Conservation (phyloP, 2,329 filamentous ascomycete genomes). For the Aaosphaeria arxii region DNA sequence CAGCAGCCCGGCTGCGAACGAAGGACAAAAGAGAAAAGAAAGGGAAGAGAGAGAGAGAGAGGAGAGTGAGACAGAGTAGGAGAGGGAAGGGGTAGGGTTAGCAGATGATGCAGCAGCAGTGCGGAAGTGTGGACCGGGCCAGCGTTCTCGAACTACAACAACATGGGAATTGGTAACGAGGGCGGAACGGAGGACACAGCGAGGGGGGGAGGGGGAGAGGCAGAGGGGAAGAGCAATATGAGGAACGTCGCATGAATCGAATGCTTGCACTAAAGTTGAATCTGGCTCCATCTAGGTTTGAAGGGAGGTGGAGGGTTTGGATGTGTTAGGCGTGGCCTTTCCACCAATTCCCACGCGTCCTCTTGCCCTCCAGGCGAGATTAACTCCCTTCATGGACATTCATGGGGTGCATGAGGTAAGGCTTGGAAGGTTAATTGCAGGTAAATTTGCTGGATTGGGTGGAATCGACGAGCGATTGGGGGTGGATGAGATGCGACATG, state of each 20-base stretch:
- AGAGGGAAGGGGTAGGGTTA: no score
- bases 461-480: slow-evolving; percentile 5
- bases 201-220: slow-evolving; percentile 25
- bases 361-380: slow-evolving; percentile 13
- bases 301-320: slow-evolving; percentile 18
- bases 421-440: slow-evolving; percentile 6
- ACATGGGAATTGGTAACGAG: no score
- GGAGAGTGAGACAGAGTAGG: slow-evolving; percentile 6
- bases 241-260: slow-evolving; percentile 31
- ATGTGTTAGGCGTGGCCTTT: no score
- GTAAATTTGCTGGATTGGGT: slow-evolving; percentile 17
- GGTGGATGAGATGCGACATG: slow-evolving; percentile 15
- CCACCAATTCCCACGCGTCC: no score
- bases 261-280: slow-evolving; percentile 32
- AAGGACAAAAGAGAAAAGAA: slow-evolving; percentile 19
- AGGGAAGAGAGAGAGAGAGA: slow-evolving; percentile 9
- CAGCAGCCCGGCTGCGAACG: slow-evolving; percentile 36
- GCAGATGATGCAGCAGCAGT: slow-evolving; percentile 14
- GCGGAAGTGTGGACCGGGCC: slow-evolving; percentile 32
- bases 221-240: slow-evolving; percentile 27
- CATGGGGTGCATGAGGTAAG: slow-evolving; percentile 10
- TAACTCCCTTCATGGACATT: slow-evolving; percentile 12
- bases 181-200: no score
- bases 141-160: slow-evolving; percentile 26
- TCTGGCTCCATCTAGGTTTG: slow-evolving; percentile 37